A percentile compares a stretch with the other conserved stretches of the same genome.
Conservation (phyloP, 2,329 filamentous ascomycete species). For the Paracamarosporium sp. region DNA sequence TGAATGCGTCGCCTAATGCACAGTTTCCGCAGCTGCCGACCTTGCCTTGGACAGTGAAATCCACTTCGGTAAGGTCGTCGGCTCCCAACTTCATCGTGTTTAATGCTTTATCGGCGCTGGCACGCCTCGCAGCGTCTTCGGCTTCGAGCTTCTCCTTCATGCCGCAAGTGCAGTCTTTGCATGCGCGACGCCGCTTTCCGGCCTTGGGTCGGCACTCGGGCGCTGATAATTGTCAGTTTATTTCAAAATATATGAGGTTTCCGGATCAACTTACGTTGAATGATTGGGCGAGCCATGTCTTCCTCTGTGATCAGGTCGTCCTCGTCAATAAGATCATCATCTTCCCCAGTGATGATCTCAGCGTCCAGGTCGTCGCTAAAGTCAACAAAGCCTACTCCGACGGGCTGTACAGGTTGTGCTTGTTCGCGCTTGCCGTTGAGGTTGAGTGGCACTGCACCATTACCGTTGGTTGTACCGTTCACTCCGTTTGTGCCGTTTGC, state of each 20-base stretch:
- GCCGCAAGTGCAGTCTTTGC: constrained; percentile 97
- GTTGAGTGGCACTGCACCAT: constrained; percentile 40
- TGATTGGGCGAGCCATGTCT: constrained; percentile 78
- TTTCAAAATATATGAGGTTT: neutral
- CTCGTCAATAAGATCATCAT: constrained; percentile 91
- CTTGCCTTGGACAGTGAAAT: constrained; percentile 98
- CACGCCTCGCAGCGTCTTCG: constrained; percentile 77
- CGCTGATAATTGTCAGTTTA: constrained; percentile 57
- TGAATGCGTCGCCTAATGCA: constrained; percentile 83
- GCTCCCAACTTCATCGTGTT: constrained; percentile 73
- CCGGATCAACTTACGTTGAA: constrained; percentile 73
- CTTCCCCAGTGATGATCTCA: constrained; percentile 61
- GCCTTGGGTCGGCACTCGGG: constrained; percentile 86
- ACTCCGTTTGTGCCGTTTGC: constrained; percentile 40
- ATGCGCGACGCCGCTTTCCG: constrained; percentile 88
- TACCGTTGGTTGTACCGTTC: constrained; percentile 26
- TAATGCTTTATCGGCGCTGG: constrained; percentile 68
- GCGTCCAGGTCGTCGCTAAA: constrained; percentile 68
- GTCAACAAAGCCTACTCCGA: constrained; percentile 60
- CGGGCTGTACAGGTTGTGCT: constrained; percentile 44
- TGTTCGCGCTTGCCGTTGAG: constrained; percentile 52
- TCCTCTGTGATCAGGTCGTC: constrained; percentile 85
- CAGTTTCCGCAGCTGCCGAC: constrained; percentile 95
- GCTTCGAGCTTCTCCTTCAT: constrained; percentile 83
- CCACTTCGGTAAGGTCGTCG: constrained; percentile 85